Base-by-base conservation (phyloP, 78 protist genomes). In the Dictyostelium brefeldianum region DNA sequence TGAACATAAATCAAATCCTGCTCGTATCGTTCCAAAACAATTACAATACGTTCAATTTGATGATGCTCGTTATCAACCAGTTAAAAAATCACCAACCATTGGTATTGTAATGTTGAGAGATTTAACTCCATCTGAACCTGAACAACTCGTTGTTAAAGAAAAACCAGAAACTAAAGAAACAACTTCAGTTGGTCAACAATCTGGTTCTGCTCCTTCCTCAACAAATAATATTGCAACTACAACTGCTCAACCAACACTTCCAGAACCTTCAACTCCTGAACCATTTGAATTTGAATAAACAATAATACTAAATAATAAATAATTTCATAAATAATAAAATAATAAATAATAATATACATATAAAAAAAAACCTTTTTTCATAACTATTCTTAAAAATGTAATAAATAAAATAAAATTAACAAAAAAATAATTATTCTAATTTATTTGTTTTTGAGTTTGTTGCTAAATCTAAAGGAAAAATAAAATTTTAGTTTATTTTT, bases 1-100 rank as follows among this genome's bases (percentile, higher is more conserved):
- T 54, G 97, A 97, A 47, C 17, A 94, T 22, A 94, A 96, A 70
- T 10, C 59, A 41, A 98, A 97, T 90, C 98, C 99, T 29, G 89
- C 97, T 51, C 89, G 99, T 46, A 96, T 98, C 12, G 89, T 96
- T 20, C 87, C 83, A 71, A 80, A 79, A 36, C 99, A 98, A 90
- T 43, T 94, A 36, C 75, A 27, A 46, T 31, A 59, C 57, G 41
- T 96, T 18, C 11, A 47, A 20, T 73, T 90, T 18, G 91, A 84
- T 27, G 91, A 64, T 11, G 83, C 81, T 4, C 46, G 97, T 20
- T 98, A 97, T 78, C 77, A 12, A 27, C 97, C 98, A 25, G 75
- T 98, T 81, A 80, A 83, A 36, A 81, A 77, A 74, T 67, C 9
- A 41, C 91, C 82, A 8, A 5, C 82, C 5, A 43, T 82, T 6